phyloP scores from a whole-genome alignment of 768 basidiomycete species.

The Russula sp. region DNA sequence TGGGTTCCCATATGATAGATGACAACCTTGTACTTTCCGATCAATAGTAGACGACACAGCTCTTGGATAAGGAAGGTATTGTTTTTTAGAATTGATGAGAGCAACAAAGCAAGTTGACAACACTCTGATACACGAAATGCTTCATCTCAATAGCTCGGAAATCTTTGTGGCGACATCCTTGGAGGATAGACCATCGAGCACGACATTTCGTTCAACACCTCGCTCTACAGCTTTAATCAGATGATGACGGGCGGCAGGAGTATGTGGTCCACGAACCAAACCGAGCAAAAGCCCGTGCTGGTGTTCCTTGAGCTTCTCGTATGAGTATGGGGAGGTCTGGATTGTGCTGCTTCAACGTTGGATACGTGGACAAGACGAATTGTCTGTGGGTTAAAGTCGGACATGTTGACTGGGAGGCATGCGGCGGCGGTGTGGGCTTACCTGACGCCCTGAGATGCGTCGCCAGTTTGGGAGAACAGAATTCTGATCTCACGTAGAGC shows the following conservation, averaged over 20 bases:
- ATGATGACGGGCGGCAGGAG: background rate
- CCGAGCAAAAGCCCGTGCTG: slow-evolving; percentile 78
- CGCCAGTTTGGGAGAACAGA: slow-evolving; percentile 72
- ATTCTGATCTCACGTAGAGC: slow-evolving; percentile 78
- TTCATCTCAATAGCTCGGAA: slow-evolving; percentile 51
- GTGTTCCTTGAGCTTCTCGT: slow-evolving; percentile 74
- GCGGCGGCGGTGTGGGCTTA: slow-evolving; percentile 36
- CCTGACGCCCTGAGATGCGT: slow-evolving; percentile 79
- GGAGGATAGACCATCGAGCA: slow-evolving; percentile 71
- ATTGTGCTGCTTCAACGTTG: slow-evolving; percentile 74
- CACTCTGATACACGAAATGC: background rate
- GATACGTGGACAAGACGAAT: slow-evolving; percentile 74
- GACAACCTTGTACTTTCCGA: slow-evolving; percentile 5
- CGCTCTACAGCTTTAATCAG: slow-evolving; percentile 51
- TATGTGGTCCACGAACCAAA: slow-evolving; percentile 59
- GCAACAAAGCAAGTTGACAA: slow-evolving; percentile 2
- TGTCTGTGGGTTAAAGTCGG: slow-evolving; percentile 46
- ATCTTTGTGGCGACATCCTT: slow-evolving; percentile 71
- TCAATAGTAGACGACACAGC: slow-evolving; percentile 4
- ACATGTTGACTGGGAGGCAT: background rate
- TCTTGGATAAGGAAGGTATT: background rate
- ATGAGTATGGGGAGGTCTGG: slow-evolving; percentile 84
- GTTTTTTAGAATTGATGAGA: background rate
- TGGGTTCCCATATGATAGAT: background rate
- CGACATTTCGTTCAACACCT: slow-evolving; percentile 77